Evolutionary conservation across 352 stramenopile species (phyloP).

Genomic region (Phytophthora sp.): DNA sequence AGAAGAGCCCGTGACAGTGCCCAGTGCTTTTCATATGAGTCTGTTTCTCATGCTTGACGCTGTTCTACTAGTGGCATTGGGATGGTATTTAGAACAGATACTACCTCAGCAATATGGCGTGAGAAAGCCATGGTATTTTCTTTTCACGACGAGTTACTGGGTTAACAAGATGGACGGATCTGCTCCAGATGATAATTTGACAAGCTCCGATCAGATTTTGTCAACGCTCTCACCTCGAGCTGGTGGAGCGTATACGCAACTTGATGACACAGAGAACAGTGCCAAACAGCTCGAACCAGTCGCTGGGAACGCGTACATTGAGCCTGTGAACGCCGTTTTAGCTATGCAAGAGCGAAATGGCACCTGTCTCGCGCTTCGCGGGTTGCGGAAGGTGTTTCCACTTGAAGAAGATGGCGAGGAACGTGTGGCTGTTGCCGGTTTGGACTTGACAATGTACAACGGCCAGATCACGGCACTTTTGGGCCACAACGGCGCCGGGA

Average conservation of each 20-base stretch:
- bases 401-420: slow-evolving; percentile 55
- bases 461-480: slow-evolving; percentile 93
- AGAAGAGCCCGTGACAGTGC: slow-evolving; percentile 49
- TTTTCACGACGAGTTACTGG: slow-evolving; percentile 64
- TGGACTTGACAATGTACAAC: slow-evolving; percentile 91
- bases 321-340: slow-evolving; percentile 52
- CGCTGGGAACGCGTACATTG: slow-evolving; percentile 25
- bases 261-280: slow-evolving; percentile 9
- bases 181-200: slow-evolving; percentile 1
- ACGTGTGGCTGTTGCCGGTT: slow-evolving; percentile 81
- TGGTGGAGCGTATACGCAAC: slow-evolving; percentile 27
- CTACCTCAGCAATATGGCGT: slow-evolving; percentile 92
- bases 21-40: slow-evolving; percentile 57
- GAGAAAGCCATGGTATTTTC: slow-evolving; percentile 91
- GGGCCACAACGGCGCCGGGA: slow-evolving; percentile 88
- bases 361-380: slow-evolving; percentile 49
- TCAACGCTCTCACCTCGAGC: slow-evolving; percentile 29
- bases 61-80: slow-evolving; percentile 80
- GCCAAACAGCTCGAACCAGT: background rate
- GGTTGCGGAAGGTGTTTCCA: slow-evolving; percentile 71
- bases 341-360: slow-evolving; percentile 47
- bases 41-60: slow-evolving; percentile 80
- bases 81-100: slow-evolving; percentile 93
- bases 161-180: slow-evolving; percentile 11
- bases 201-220: slow-evolving; percentile 1